Evolutionary conservation across 306 rosid genomes (phyloP), one percentile per base, ranked within the genome.

Genomic region (Mimosa bimucronata): DNA sequence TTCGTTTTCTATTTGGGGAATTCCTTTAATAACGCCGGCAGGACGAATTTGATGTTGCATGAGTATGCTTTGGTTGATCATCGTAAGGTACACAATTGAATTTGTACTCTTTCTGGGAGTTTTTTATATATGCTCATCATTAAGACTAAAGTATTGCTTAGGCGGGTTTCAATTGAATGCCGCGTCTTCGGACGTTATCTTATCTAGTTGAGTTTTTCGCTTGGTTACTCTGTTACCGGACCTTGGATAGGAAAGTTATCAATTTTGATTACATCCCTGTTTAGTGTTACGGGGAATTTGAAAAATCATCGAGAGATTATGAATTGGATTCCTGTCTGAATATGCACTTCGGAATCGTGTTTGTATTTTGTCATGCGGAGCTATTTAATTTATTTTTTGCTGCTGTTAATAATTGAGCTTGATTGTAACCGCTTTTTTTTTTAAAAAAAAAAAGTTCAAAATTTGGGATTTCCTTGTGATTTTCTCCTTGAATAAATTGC

Each of bases 1-100:
- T 93, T 90, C 75, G 86, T 77, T 19, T 93, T 91, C 71, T 90
- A 85, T 77, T 9, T 75, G 52, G 90, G 89, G 48, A 80, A 66
- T 86, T 89, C 92, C 16, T 62, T 37, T 5, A 79, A 71, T 41
- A 74, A 48, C 0, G 85, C 89, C 0, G 25, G 37, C 28, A 74
- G 55, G 83, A 91, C 97, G 14, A 75, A 79, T 61, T 89, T 91
- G 94, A 80, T 85, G 9, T 57, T 93, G 86, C 76, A 87, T 18
- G 92, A 93, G 80, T 90, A 89, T 71, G 85, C 94, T 19, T 86
- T 86, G 55, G 52, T 38, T 42, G 82, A 78, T 81, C 85, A 74
- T 42, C 78, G 71, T 45, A 50, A 79, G 97, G 96, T 92, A 89
- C 12, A 16, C 14, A 2, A 34, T 34, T 34, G 5, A 34, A 34